Evolutionary conservation across 768 basidiomycete genomes (phyloP).

Genomic region (Tricholoma hemisulphureum): DNA sequence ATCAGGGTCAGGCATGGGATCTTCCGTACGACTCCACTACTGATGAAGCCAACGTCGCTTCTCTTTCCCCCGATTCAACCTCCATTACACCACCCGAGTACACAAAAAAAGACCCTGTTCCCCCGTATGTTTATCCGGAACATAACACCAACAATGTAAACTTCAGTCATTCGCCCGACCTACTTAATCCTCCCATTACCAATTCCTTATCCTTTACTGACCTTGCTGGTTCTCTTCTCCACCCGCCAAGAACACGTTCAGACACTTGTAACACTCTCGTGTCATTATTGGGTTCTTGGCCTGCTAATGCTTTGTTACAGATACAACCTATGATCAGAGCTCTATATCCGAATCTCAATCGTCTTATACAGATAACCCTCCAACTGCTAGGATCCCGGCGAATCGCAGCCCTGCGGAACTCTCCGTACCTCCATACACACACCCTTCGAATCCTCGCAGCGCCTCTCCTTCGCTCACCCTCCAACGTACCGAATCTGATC

Average conservation of each 20-base stretch:
- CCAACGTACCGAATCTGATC: slow-evolving; percentile 6
- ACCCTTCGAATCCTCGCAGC: not conserved
- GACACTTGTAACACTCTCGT: not conserved
- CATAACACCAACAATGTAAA: not conserved
- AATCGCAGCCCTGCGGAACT: not conserved
- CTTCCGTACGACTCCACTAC: not conserved
- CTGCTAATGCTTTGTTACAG: not conserved
- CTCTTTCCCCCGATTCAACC: not conserved
- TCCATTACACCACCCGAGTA: not conserved
- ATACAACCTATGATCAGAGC: not conserved
- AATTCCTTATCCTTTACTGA: not conserved
- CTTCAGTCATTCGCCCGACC: not conserved
- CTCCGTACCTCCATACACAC: not conserved
- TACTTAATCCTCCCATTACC: not conserved
- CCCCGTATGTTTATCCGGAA: not conserved
- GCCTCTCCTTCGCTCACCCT: not conserved
- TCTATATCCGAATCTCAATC: not conserved
- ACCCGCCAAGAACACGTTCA: not conserved
- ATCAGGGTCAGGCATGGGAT: not conserved
- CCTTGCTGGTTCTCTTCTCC: not conserved
- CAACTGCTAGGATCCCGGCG: not conserved
- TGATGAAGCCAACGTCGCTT: not conserved
- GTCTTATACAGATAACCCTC: not conserved
- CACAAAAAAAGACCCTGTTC: not conserved
- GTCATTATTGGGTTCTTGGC: not conserved